Percentiles rank a stretch among this genome's conserved stretches.
Evolutionary conservation across 805 yeast genomes (phyloP).

Genomic region (Yarrowia alimentaria): DNA sequence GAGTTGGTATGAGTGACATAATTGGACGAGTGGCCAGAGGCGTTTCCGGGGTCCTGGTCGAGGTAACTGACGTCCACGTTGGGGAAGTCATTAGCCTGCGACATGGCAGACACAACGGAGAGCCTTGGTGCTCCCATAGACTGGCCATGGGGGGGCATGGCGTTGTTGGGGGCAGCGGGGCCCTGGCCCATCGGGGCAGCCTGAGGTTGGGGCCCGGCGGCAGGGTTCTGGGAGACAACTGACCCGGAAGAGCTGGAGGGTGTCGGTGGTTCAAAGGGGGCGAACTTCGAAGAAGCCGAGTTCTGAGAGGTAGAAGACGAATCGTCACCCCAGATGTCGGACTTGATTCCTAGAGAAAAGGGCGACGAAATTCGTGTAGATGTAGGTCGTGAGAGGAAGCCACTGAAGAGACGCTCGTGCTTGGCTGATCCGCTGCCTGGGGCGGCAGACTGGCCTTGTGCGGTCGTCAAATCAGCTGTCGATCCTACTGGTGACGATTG

Average conservation of each 20-base stretch:
- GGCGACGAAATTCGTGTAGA: slow-evolving; percentile 27
- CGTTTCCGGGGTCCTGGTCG: slow-evolving; percentile 10
- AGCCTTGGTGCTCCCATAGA: background rate
- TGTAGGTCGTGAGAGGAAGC: slow-evolving; percentile 26
- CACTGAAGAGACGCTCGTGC: slow-evolving; percentile 16
- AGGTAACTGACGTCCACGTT: slow-evolving; percentile 24
- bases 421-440: background rate
- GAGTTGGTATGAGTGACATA: slow-evolving; percentile 21
- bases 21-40: slow-evolving; percentile 11
- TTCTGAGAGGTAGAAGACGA: slow-evolving; percentile 19
- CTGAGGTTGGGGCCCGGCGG: background rate
- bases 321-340: slow-evolving; percentile 28
- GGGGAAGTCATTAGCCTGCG: slow-evolving; percentile 25
- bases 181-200: too few relatives aligned
- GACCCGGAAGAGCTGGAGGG: slow-evolving; percentile 6
- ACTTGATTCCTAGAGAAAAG: slow-evolving; percentile 27
- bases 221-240: slow-evolving; percentile 1
- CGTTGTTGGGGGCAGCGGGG: background rate
- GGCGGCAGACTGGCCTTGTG: too few relatives aligned
- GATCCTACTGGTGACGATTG: slow-evolving; percentile 9
- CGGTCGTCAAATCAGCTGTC: slow-evolving; percentile 4
- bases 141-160: background rate
- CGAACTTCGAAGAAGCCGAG: slow-evolving; percentile 23
- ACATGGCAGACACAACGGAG: slow-evolving; percentile 9
- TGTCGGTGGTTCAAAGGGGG: slow-evolving; percentile 22